These are phyloP conservation scores for Neonectria sp. DNA, from an alignment of 2,329 filamentous ascomycete species.

Conservation along the genomic window DNA sequence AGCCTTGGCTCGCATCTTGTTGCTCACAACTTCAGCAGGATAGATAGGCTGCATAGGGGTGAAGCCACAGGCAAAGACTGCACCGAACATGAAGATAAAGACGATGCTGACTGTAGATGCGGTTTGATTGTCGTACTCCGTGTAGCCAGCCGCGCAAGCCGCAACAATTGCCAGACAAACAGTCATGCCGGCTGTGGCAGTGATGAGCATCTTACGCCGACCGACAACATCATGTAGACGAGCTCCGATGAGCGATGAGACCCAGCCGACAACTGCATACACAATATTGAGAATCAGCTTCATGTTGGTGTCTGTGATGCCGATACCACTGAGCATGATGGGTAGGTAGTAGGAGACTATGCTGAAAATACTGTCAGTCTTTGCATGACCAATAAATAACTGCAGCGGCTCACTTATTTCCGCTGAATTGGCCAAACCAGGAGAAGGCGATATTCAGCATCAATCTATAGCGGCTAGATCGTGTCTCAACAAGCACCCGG, in stretches of 20 bases:
- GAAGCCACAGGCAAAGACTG: constrained; percentile 52
- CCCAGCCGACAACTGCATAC: constrained; percentile 55
- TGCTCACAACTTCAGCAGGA: constrained; percentile 48
- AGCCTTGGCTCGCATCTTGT: constrained; percentile 36
- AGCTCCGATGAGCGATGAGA: constrained; percentile 54
- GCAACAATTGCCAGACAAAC: constrained; percentile 56
- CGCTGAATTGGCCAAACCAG: constrained; percentile 59
- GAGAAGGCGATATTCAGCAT: constrained; percentile 58
- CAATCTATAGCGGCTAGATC: constrained; percentile 53
- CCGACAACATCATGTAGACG: constrained; percentile 58
- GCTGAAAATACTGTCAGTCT: constrained; percentile 6
- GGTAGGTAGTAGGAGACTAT: constrained; percentile 52
- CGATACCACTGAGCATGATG: constrained; percentile 54
- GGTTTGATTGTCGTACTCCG: constrained; percentile 49
- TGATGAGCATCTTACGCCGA: constrained; percentile 58
- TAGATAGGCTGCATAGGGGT: constrained; percentile 54
- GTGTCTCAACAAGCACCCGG: constrained; percentile 52
- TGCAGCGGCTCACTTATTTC: constrained; percentile 48
- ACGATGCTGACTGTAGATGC: constrained; percentile 54
- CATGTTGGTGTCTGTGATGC: constrained; percentile 54
- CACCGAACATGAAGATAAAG: constrained; percentile 58
- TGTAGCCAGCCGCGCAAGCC: constrained; percentile 53
- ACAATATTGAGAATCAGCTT: constrained; percentile 57
- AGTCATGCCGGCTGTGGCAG: constrained; percentile 53
- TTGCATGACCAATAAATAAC: background rate